Evolutionary conservation across 2,329 filamentous ascomycete species (phyloP).

Genomic region (Ophiostoma piceae): DNA sequence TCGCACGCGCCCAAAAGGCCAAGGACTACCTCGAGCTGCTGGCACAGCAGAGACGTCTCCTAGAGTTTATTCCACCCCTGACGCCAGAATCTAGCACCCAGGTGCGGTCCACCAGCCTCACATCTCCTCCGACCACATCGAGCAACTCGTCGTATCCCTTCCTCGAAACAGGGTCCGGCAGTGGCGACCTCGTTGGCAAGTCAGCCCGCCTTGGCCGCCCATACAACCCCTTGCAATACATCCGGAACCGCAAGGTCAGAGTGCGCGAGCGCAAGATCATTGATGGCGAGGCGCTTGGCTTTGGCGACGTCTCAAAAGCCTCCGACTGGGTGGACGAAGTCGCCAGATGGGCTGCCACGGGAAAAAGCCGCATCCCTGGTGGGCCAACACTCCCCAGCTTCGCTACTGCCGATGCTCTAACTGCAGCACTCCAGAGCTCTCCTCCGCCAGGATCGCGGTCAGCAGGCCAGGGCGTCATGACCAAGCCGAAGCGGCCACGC

Average conservation of each 20-base stretch:
- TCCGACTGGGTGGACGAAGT: constrained; percentile 72
- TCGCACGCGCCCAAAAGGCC: constrained; percentile 77
- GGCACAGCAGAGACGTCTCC: constrained; percentile 72
- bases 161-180: constrained; percentile 30
- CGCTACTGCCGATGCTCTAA: constrained; percentile 41
- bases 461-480: constrained; percentile 24
- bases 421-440: constrained; percentile 37
- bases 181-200: background rate
- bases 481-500: constrained; percentile 64
- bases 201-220: constrained; percentile 52
- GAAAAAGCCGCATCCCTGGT: constrained; percentile 27
- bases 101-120: constrained; percentile 40
- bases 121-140: constrained; percentile 37
- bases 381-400: constrained; percentile 43
- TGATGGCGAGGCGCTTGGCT: constrained; percentile 69
- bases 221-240: constrained; percentile 90
- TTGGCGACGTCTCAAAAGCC: constrained; percentile 67
- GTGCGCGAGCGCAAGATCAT: constrained; percentile 70
- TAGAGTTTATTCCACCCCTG: constrained; percentile 74
- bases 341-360: constrained; percentile 43
- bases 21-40: constrained; percentile 81
- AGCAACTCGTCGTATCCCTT: constrained; percentile 3
- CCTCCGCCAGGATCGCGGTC: constrained; percentile 40
- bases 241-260: constrained; percentile 82
- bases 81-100: constrained; percentile 39